Conservation (phyloP, 1,284 basidiomycete species). For the Exobasidium cylindrosporum region DNA sequence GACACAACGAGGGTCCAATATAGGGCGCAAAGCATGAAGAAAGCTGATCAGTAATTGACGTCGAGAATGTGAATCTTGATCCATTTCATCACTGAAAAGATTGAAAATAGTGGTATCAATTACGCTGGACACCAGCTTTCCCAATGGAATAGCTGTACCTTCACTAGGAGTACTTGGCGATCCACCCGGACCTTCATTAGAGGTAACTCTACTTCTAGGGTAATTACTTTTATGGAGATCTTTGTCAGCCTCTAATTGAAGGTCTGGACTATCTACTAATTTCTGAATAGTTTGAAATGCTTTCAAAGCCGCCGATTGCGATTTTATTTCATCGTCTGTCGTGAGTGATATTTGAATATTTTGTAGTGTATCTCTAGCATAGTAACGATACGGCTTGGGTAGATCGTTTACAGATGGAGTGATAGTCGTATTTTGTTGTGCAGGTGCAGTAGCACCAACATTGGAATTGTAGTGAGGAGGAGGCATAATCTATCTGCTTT, state of each 20-base stretch:
- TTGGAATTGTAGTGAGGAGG: too few relatives aligned
- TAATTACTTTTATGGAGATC: neutral
- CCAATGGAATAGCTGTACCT: constrained; percentile 13
- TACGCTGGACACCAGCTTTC: constrained; percentile 28
- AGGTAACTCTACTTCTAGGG: neutral
- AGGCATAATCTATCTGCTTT: too few relatives aligned
- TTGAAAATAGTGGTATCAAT: constrained; percentile 31
- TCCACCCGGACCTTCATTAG: neutral
- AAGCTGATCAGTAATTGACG: constrained; percentile 32
- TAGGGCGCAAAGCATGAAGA: constrained; percentile 28
- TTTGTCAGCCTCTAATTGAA: neutral
- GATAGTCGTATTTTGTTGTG: neutral
- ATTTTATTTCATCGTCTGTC: neutral
- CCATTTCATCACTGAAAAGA: constrained; percentile 30
- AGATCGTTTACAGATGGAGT: neutral
- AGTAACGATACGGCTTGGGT: neutral
- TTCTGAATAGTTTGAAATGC: constrained; percentile 9
- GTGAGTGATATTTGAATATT: constrained; percentile 8
- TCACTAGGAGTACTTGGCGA: constrained; percentile 15
- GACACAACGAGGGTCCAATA: constrained; percentile 31
- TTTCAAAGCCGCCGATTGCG: neutral
- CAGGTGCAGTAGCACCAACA: too few relatives aligned
- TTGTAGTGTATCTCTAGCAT: constrained; percentile 12
- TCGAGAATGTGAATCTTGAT: constrained; percentile 23
- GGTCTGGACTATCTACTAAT: constrained; percentile 5